A percentile compares a stretch with the other conserved stretches of the same genome.
These are phyloP conservation scores for Aegilops bicornis DNA, from an alignment of 176 grass and related monocot species.

Conservation along the genomic window DNA sequence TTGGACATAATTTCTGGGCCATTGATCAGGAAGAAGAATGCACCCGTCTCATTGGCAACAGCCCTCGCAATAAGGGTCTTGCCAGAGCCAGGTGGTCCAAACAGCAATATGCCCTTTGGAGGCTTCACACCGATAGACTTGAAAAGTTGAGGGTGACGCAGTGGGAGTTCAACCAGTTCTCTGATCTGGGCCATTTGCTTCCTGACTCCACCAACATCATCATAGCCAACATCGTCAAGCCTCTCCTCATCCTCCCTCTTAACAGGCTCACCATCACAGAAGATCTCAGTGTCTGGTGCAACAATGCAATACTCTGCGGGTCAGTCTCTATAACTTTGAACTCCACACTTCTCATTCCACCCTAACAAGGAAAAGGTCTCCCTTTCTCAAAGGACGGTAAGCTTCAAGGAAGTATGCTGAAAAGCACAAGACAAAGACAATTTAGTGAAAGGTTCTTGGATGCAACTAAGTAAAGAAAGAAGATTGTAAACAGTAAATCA, in stretches of 20 bases:
- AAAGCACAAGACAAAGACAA: neutral
- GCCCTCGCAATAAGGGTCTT: constrained; percentile 81
- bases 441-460: neutral
- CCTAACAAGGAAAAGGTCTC: constrained; percentile 86
- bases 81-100: constrained; percentile 78
- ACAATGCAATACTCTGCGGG: constrained; percentile 79
- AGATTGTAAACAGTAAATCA: neutral
- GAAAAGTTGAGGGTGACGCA: constrained; percentile 65
- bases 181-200: constrained; percentile 94
- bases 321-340: constrained; percentile 90
- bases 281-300: constrained; percentile 88
- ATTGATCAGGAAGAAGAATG: constrained; percentile 89
- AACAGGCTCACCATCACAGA: constrained; percentile 87
- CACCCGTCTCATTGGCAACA: constrained; percentile 86
- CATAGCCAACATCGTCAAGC: constrained; percentile 79
- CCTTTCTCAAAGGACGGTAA: constrained; percentile 79
- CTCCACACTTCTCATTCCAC: constrained; percentile 84
- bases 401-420: constrained; percentile 88
- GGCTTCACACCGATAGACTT: constrained; percentile 80
- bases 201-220: constrained; percentile 83
- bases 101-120: constrained; percentile 77
- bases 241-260: constrained; percentile 91
- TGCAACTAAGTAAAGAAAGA: neutral
- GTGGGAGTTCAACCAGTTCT: constrained; percentile 58
- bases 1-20: constrained; percentile 94